Evolutionary conservation across 2,329 filamentous ascomycete genomes (phyloP).

Genomic region (Xylariaceae sp.): DNA sequence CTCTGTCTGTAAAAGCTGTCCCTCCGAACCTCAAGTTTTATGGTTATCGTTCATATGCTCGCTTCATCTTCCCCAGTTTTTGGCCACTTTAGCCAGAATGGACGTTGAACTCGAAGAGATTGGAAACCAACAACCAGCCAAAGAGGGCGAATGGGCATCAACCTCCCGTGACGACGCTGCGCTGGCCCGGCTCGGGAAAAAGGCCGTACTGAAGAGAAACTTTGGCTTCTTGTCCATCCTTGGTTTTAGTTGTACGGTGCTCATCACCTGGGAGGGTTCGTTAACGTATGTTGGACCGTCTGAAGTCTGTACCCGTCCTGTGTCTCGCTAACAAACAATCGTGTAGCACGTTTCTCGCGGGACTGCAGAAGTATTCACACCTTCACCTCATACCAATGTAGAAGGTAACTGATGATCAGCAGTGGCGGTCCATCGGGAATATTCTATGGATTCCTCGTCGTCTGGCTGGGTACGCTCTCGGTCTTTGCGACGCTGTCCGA

Average conservation of each 20-base stretch:
- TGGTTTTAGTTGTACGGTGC: slow-evolving; percentile 25
- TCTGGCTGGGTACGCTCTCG: slow-evolving; percentile 44
- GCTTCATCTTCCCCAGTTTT: not conserved
- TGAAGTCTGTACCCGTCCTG: not conserved
- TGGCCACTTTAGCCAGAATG: slow-evolving; percentile 6
- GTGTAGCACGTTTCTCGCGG: slow-evolving; percentile 18
- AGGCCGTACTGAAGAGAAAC: slow-evolving; percentile 21
- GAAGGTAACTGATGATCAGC: slow-evolving; percentile 2
- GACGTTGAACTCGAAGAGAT: slow-evolving; percentile 13
- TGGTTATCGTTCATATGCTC: not conserved
- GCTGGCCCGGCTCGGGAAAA: slow-evolving; percentile 21
- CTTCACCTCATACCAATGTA: not conserved
- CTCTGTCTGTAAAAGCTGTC: not conserved
- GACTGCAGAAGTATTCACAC: slow-evolving; percentile 18
- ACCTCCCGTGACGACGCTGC: slow-evolving; percentile 12
- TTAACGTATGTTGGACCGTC: slow-evolving; percentile 18
- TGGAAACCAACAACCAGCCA: slow-evolving; percentile 1
- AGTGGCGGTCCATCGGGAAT: slow-evolving; percentile 39
- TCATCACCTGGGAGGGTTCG: slow-evolving; percentile 25
- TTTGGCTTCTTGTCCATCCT: slow-evolving; percentile 26
- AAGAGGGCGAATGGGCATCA: not conserved
- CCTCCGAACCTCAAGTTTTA: not conserved
- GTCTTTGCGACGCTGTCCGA: slow-evolving; percentile 43
- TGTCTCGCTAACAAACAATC: not conserved
- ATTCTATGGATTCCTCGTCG: slow-evolving; percentile 48